Base-by-base conservation (phyloP, 345 rosid species). In the Clarkia xantiana region DNA sequence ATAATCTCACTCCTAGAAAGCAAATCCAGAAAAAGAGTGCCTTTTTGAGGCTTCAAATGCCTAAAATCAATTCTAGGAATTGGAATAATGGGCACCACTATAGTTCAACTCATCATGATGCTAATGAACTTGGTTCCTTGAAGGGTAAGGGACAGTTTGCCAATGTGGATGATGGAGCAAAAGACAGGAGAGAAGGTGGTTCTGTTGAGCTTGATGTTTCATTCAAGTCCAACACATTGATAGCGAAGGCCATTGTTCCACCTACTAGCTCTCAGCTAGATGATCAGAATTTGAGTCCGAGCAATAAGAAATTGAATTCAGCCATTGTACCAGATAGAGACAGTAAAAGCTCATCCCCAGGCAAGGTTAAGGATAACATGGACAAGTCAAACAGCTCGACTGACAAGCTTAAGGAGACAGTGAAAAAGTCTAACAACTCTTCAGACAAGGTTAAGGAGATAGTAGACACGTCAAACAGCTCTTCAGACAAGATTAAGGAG, bases 181-280 rank as follows among this genome's bases (percentile, higher is more conserved):
- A 59, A 62, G 72, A 78, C 67, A 71, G 52, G 42, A 76, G 80
- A 55, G 78, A 64, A 53, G 74, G 67, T 60, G 71, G 67, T 53
- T 75, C 82, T 12, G 77, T 83, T 13, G 79, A 86, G 65, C 91
- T 90, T 54, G 88, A 90, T 70, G 91, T 85, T 64, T 80, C 90
- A 49, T 89, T 80, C 67, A 74, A 89, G 62, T 85, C 87, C 29
- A 82, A 85, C 68, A 67, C 77, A 9, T 56, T 82, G 64, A 93
- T 89, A 61, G 97, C 87, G 55, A 85, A 89, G 74, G 73, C 83
- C 0, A 61, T 78, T 48, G 62, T 67, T 47, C 55, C 73, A 2
- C 73, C 89, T 55, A 16, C 73, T 40, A 69, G 57, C 59, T 64
- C 71, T 22, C 55, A 46, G 17, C 47, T 54, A 29, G 55, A 34